Conservation (phyloP, 2,329 filamentous ascomycete species). For the Rhexocercosporidium sp. region DNA sequence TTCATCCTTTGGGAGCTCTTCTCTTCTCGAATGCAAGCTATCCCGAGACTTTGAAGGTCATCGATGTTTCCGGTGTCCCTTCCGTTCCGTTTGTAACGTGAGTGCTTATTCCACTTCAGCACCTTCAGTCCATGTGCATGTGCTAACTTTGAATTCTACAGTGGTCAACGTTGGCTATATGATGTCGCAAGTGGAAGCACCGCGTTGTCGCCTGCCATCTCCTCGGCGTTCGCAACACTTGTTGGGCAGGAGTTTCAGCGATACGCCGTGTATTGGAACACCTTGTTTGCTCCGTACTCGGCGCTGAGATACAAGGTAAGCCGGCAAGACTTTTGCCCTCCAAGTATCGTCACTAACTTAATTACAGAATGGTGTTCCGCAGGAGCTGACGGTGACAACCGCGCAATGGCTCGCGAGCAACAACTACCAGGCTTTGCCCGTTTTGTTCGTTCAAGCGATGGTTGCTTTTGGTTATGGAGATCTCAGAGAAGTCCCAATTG, state of each 20-base stretch:
- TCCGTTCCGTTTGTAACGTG: slow-evolving; percentile 12
- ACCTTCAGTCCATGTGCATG: not conserved
- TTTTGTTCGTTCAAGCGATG: slow-evolving; percentile 20
- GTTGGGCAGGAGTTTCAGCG: slow-evolving; percentile 9
- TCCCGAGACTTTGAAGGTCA: slow-evolving; percentile 16
- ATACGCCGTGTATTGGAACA: slow-evolving; percentile 15
- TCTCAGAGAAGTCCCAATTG: slow-evolving; percentile 16
- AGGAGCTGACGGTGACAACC: slow-evolving; percentile 14
- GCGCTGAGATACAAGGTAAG: slow-evolving; percentile 8
- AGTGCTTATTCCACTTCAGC: not conserved
- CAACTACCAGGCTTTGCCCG: slow-evolving; percentile 13
- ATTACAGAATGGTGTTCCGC: slow-evolving; percentile 16
- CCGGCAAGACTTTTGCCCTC: not conserved
- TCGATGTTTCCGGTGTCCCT: slow-evolving; percentile 8
- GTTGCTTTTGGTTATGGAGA: slow-evolving; percentile 18
- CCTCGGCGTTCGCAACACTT: slow-evolving; percentile 11
- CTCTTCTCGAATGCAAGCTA: slow-evolving; percentile 16
- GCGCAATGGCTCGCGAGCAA: slow-evolving; percentile 14
- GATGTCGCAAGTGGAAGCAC: slow-evolving; percentile 2
- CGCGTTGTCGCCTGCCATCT: not conserved
- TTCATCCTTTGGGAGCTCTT: slow-evolving; percentile 13
- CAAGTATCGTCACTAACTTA: not conserved
- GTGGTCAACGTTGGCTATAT: slow-evolving; percentile 8
- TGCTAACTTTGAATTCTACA: not conserved
- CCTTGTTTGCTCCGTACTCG: slow-evolving; percentile 7